Evolutionary conservation across 352 stramenopile genomes (phyloP).

Genomic region (Phytophthora citricola): DNA sequence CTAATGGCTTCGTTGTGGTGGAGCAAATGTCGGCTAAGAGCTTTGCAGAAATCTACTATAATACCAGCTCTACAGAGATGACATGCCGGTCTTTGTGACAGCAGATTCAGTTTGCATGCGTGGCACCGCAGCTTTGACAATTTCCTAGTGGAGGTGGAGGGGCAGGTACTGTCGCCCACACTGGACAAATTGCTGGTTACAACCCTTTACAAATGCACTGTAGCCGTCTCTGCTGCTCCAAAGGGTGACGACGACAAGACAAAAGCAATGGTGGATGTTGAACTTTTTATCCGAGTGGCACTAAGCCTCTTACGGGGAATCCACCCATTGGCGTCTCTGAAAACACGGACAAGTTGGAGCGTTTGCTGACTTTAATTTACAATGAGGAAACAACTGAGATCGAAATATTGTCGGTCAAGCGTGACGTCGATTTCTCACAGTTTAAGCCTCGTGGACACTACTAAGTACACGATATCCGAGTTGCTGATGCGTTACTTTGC

Average conservation of each 20-base stretch:
- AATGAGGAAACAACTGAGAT: not conserved
- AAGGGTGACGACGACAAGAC: not conserved
- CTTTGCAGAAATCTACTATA: constrained; percentile 42
- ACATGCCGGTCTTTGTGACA: constrained; percentile 45
- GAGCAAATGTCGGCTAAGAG: constrained; percentile 27
- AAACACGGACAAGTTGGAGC: not conserved
- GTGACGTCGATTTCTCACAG: constrained; percentile 28
- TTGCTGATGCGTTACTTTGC: not conserved
- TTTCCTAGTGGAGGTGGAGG: constrained; percentile 32
- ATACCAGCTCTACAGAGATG: constrained; percentile 32
- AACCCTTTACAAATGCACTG: not conserved
- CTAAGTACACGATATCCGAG: not conserved
- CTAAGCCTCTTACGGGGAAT: constrained; percentile 16
- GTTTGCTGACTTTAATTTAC: constrained; percentile 6
- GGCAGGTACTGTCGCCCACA: not conserved
- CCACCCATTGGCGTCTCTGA: not conserved
- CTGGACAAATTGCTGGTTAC: constrained; percentile 26
- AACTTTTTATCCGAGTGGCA: constrained; percentile 20
- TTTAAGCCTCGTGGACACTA: constrained; percentile 8
- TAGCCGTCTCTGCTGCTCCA: not conserved
- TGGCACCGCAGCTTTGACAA: constrained; percentile 48
- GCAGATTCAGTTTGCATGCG: constrained; percentile 42
- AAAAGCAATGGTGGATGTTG: constrained; percentile 7
- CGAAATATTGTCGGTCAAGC: constrained; percentile 11
- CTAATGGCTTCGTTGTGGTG: constrained; percentile 25